Percentiles rank a stretch among this genome's conserved stretches.
Evolutionary conservation across 208 protist genomes (phyloP).

Genomic region (Trypanosoma rangeli): DNA sequence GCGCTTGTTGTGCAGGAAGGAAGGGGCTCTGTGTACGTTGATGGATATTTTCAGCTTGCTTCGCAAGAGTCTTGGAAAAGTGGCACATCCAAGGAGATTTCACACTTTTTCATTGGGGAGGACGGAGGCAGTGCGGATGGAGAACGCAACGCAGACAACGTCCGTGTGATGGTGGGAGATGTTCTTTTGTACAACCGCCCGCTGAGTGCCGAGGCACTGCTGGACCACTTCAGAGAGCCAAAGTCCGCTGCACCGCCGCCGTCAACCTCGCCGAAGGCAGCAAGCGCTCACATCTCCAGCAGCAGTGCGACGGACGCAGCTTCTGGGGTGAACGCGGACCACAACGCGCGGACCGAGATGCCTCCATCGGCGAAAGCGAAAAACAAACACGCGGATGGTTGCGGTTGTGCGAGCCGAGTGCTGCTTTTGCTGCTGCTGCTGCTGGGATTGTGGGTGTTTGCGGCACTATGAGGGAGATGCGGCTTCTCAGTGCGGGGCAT

Average conservation of each 20-base stretch:
- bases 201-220: no score
- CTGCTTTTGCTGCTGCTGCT: not conserved
- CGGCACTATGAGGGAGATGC: not conserved
- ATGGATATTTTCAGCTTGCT: not conserved
- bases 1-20: not conserved
- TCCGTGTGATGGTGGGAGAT: not conserved
- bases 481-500: no score
- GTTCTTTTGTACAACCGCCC: constrained; percentile 1
- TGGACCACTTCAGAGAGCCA: no score
- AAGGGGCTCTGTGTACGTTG: constrained; percentile 8
- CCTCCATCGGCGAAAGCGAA: not conserved
- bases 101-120: constrained; percentile 1
- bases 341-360: not conserved
- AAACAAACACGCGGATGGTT: not conserved
- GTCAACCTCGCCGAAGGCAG: no score
- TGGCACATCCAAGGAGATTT: not conserved
- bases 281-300: no score
- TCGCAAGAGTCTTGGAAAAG: not conserved
- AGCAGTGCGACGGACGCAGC: no score
- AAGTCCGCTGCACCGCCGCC: no score
- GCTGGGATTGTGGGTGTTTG: not conserved
- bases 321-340: not conserved
- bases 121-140: not conserved
- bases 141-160: no score
- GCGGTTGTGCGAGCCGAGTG: not conserved